Base-by-base conservation (phyloP, 2,329 filamentous ascomycete species). In the Davidsoniella virescens region DNA sequence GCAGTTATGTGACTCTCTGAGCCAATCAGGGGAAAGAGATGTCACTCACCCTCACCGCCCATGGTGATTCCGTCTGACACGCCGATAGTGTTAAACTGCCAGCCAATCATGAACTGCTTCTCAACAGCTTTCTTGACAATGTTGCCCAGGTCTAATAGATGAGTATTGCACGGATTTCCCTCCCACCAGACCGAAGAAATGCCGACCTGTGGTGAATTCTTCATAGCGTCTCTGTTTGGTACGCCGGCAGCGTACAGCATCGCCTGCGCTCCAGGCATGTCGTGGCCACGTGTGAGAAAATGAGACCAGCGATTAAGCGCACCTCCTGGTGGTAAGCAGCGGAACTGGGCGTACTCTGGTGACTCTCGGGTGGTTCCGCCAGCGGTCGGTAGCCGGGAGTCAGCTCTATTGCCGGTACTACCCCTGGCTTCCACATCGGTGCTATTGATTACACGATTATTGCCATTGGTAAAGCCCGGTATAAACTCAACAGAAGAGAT, bases 101-200 rank as follows among this genome's bases (percentile, higher is more conserved):
- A 96, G 41, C 78, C 88, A 20, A 96, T 72, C 85, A 95, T 94
- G 20, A 81, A 83, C 59, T 88, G 77, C 59, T 84, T 84, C 58
- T 83, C 70, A 2, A 95, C 73, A 1, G 84, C 76, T 57, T 78
- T 80, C 66, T 95, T 96, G 59, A 92, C 84, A 44, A 85, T 84
- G 60, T 86, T 87, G 36, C 84, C 90, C 55, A 96, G 75, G 56
- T 94, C 87, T 53, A 93, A 40, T 10, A 48, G 38, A 45, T 52
- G 50, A 17, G 44, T 46, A 29, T 45, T 94, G 78, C 88, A 95
- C 37, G 90, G 86, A 62, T 95, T 95, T 25, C 90, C 90, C 66
- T 95, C 87, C 88, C 88, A 96, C 88, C 88, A 95, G 4, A 95
- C 85, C 4, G 84, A 87, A 6, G 87, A 83, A 60, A 95, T 78